Evolutionary conservation across 179 eudicot species (phyloP).

Genomic region (Beta lomatogona): DNA sequence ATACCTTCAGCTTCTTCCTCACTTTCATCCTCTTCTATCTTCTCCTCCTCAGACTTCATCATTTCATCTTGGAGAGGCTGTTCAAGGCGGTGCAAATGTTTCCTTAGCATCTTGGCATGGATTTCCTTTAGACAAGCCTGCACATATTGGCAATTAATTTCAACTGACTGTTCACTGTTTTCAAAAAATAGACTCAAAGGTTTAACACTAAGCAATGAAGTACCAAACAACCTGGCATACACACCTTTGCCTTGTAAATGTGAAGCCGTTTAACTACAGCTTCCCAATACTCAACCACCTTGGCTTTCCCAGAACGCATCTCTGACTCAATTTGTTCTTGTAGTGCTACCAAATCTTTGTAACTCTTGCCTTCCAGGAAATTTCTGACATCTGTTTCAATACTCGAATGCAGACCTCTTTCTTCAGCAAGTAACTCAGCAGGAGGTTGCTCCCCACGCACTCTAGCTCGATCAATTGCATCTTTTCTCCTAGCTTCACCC

Average conservation of each 20-base stretch:
- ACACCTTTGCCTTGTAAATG: constrained; percentile 94
- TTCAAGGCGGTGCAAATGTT: constrained; percentile 77
- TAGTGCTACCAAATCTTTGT: constrained; percentile 62
- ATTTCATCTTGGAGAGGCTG: constrained; percentile 47
- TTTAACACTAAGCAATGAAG: not conserved
- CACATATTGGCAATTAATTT: constrained; percentile 18
- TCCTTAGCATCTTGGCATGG: constrained; percentile 75
- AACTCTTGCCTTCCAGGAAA: constrained; percentile 69
- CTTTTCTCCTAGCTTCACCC: constrained; percentile 82
- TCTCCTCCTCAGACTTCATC: constrained; percentile 38
- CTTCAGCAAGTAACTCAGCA: constrained; percentile 89
- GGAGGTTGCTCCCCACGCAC: constrained; percentile 99
- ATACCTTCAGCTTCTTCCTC: constrained; percentile 54
- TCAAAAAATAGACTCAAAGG: not conserved
- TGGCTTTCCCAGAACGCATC: constrained; percentile 94
- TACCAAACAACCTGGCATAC: constrained; percentile 12
- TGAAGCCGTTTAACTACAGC: constrained; percentile 93
- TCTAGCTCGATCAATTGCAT: constrained; percentile 88
- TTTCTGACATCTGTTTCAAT: constrained; percentile 82
- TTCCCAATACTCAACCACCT: constrained; percentile 98
- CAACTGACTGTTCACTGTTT: not conserved
- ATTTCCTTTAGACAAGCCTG: constrained; percentile 96
- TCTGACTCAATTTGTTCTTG: constrained; percentile 80
- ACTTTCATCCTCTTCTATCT: constrained; percentile 52
- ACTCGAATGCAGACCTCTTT: constrained; percentile 90